Base-by-base conservation (phyloP, 495 filamentous ascomycete species). In the Friedmanniomyces simplex region DNA sequence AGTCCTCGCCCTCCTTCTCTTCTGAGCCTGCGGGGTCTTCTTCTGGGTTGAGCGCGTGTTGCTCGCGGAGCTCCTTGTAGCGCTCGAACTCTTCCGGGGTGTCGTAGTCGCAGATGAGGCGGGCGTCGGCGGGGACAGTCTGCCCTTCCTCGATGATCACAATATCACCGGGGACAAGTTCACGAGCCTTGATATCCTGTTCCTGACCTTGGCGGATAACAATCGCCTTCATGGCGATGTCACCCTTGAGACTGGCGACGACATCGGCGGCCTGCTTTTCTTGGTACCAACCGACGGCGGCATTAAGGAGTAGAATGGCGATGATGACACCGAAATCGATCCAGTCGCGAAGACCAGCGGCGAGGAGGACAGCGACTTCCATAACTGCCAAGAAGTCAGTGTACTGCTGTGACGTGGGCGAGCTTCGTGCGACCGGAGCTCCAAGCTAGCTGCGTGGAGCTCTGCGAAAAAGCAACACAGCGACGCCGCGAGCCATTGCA, bases 181-280 rank as follows among this genome's bases (percentile, higher is more conserved):
- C 86, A 72, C 87, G 80, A 60, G 87, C 87, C 59, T 85, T 78
- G 69, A 89, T 87, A 58, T 83, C 79, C 65, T 83, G 72, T 71
- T 88, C 83, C 49, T 75, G 71, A 55, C 86, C 85, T 69, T 88
- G 77, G 63, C 86, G 85, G 59, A 89, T 68, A 65, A 88, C 84
- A 63, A 74, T 73, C 52, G 84, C 81, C 69, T 80, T 83, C 83
- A 91, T 86, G 58, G 87, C 86, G 69, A 91, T 91, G 65, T 89
- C 86, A 76, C 87, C 87, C 74, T 88, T 89, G 42, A 91, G 74
- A 57, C 75, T 80, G 55, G 85, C 85, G 58, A 91, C 87, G 64
- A 91, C 85, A 71, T 91, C 87, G 58, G 85, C 86, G 59, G 87
- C 87, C 73, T 88, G 85, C 74, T 88, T 89, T 71, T 91, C 87